Evolutionary conservation across 768 basidiomycete species (phyloP), one percentile per base, ranked within the genome.

Genomic region (Lentinula guzmanii): DNA sequence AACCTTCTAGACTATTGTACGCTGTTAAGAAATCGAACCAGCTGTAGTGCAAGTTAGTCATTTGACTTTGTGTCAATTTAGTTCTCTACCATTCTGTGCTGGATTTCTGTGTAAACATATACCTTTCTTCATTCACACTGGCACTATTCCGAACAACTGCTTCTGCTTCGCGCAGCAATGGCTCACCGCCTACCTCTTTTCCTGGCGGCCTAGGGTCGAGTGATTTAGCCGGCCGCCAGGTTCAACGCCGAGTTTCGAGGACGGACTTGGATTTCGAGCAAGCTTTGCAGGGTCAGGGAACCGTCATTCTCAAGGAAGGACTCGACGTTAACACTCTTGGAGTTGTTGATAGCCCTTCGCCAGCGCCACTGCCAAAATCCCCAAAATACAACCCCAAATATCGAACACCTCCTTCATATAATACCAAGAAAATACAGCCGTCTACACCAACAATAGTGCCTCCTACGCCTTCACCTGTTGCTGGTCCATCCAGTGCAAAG

Each of bases 261-360:
- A 84, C 86, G 35, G 90, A 91, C 74, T 77, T 88, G 69, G 90
- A 91, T 70, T 94, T 94, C 66, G 91, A 93, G 74, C 84, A 86
- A 67, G 91, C 86, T 11, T 72, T 94, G 65, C 80, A 77, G 62
- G 77, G 77, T 10, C 84, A 84, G 45, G 86, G 83, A 24, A 94
- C 92, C 2, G 81, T 91, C 15, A 66, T 82, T 60, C 76, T 93
- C 53, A 82, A 79, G 63, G 90, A 93, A 71, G 85, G 89, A 41
- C 69, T 86, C 50, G 90, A 93, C 72, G 77, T 91, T 54, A 83
- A 81, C 70, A 68, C 80, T 35, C 77, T 93, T 53, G 92, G 90
- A 31, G 69, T 79, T 31, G 83, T 82, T 52, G 65, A 61, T 15
- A 77, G 76, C 64, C 71, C 76, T 52, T 78, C 82, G 4, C 76